phyloP scores from a whole-genome alignment of 2,329 filamentous ascomycete species.

The Conoideocrella luteorostrata region DNA sequence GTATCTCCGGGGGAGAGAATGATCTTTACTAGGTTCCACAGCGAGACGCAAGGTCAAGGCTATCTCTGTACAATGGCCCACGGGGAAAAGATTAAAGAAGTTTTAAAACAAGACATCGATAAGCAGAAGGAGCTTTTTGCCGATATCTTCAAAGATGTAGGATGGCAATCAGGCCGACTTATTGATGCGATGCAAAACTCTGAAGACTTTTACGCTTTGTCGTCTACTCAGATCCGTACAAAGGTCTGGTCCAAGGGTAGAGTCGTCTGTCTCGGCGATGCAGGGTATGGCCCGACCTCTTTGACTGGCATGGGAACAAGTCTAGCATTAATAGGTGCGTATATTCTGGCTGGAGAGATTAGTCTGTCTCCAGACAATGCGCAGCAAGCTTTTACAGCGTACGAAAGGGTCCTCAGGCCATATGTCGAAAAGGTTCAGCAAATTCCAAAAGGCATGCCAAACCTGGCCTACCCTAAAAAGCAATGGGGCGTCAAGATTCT shows the following conservation, averaged over 20 bases:
- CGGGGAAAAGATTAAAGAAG: slow-evolving; percentile 16
- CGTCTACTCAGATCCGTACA: slow-evolving; percentile 37
- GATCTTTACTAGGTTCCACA: slow-evolving; percentile 22
- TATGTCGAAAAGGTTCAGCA: slow-evolving; percentile 2
- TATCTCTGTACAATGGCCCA: slow-evolving; percentile 18
- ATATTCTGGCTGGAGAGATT: slow-evolving; percentile 34
- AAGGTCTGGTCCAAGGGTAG: slow-evolving; percentile 27
- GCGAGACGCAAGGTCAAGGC: slow-evolving; percentile 16
- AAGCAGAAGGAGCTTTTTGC: slow-evolving; percentile 28
- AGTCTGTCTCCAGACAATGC: neutral
- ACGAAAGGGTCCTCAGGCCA: slow-evolving; percentile 2
- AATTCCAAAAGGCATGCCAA: neutral
- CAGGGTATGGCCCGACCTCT: slow-evolving; percentile 39
- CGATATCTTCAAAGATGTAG: slow-evolving; percentile 33
- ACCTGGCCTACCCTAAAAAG: neutral
- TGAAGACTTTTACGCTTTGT: slow-evolving; percentile 38
- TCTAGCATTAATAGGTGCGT: slow-evolving; percentile 38
- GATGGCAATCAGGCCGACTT: slow-evolving; percentile 36
- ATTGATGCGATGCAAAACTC: slow-evolving; percentile 27
- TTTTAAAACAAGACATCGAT: slow-evolving; percentile 13
- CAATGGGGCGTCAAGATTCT: neutral
- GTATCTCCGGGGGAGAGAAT: slow-evolving; percentile 27
- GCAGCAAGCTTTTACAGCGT: neutral
- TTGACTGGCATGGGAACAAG: slow-evolving; percentile 43
- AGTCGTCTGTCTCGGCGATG: slow-evolving; percentile 43